Conservation (phyloP, 192 early-diverging fungal genomes). For the Backusella tuberculispora region DNA sequence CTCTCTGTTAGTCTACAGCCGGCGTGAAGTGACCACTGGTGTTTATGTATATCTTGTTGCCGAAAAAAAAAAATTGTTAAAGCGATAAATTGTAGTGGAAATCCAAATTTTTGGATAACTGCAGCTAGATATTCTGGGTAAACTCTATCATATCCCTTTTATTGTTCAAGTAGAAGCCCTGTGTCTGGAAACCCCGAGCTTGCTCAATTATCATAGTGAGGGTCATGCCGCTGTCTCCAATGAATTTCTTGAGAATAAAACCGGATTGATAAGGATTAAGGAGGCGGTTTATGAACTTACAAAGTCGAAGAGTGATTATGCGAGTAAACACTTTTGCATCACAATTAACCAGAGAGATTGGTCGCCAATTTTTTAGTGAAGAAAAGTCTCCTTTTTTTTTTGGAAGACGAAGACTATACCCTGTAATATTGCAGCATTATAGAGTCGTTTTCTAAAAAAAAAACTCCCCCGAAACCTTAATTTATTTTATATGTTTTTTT, state of each 20-base stretch:
- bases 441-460: neutral
- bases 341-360: slow-evolving; percentile 2
- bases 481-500: too few species aligned
- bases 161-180: slow-evolving; percentile 11
- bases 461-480: too few species aligned
- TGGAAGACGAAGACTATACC: neutral
- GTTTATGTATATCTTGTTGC: slow-evolving; percentile 28
- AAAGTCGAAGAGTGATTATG: neutral
- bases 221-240: slow-evolving; percentile 10
- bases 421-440: neutral
- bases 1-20: slow-evolving; percentile 18
- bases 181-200: neutral
- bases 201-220: neutral
- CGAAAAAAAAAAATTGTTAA: neutral
- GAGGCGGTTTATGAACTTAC: neutral
- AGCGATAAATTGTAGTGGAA: neutral
- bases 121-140: neutral
- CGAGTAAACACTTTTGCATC: slow-evolving; percentile 16
- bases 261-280: slow-evolving; percentile 28
- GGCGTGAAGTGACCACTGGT: neutral
- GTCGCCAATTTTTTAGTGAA: slow-evolving; percentile 19
- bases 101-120: slow-evolving; percentile 5
- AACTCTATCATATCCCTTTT: neutral
- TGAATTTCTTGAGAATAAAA: slow-evolving; percentile 11
- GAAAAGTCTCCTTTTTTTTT: slow-evolving; percentile 31